Percentiles rank a stretch among this genome's conserved stretches.
Evolutionary conservation across 352 stramenopile genomes (phyloP).

Genomic region (Phytophthora boehmeriae): DNA sequence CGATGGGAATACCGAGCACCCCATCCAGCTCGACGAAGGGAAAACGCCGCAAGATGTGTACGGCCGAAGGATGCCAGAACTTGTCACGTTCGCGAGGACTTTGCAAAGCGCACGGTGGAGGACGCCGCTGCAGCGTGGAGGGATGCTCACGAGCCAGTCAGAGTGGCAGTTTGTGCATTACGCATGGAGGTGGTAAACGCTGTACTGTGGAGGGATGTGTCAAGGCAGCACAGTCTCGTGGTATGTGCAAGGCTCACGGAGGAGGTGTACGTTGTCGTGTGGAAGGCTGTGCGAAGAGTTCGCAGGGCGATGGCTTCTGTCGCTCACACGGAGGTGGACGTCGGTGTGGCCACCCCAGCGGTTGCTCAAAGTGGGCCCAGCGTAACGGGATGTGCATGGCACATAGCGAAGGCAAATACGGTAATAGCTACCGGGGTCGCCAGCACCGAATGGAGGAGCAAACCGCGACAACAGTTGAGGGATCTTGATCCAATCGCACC

Average conservation of each 20-base stretch:
- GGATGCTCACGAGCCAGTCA: constrained; percentile 80
- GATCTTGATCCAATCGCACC: constrained; percentile 18
- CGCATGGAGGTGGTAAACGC: constrained; percentile 82
- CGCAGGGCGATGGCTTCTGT: constrained; percentile 84
- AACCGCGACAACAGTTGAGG: constrained; percentile 8
- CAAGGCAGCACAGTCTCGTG: constrained; percentile 79
- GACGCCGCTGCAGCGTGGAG: constrained; percentile 77
- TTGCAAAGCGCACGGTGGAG: constrained; percentile 81
- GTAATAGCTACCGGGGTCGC: constrained; percentile 79
- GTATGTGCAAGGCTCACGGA: constrained; percentile 87
- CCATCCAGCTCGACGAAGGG: constrained; percentile 40
- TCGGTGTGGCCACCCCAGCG: constrained; percentile 71
- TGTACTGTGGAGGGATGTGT: constrained; percentile 80
- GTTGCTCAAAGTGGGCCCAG: constrained; percentile 84
- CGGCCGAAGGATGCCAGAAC: constrained; percentile 74
- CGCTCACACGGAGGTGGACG: constrained; percentile 76
- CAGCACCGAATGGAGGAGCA: constrained; percentile 48
- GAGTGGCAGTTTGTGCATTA: constrained; percentile 84
- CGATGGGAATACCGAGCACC: constrained; percentile 21
- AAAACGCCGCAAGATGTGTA: constrained; percentile 86
- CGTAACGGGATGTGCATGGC: constrained; percentile 89
- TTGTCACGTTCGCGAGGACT: constrained; percentile 77
- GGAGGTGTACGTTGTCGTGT: constrained; percentile 82
- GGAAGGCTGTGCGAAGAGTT: constrained; percentile 85
- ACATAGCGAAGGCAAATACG: constrained; percentile 83